A percentile compares a stretch with the other conserved stretches of the same genome.
Conservation (phyloP, 1,284 basidiomycete species). For the Gymnopus androsaceus region DNA sequence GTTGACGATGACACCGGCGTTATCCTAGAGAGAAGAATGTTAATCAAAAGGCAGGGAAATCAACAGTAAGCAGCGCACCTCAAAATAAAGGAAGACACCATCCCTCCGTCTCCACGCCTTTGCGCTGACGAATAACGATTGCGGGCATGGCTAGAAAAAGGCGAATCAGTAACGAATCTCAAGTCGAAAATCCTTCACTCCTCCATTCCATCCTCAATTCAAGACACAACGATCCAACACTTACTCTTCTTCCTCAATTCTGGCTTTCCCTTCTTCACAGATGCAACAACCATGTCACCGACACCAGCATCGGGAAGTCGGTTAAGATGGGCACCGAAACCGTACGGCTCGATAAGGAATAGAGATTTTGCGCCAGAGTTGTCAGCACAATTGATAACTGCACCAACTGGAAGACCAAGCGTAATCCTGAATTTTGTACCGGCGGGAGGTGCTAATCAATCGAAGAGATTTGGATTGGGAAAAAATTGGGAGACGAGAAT, state of each 20-base stretch:
- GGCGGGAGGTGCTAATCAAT: slow-evolving; percentile 37
- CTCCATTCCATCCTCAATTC: background rate
- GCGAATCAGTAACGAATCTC: background rate
- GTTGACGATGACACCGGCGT: slow-evolving; percentile 97
- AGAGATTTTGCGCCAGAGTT: slow-evolving; percentile 99
- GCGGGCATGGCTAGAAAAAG: slow-evolving; percentile 84
- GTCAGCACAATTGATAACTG: slow-evolving; percentile 99
- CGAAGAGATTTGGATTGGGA: background rate
- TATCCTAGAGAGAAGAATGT: slow-evolving; percentile 60
- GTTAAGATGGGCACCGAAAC: slow-evolving; percentile 96
- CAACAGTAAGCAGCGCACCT: slow-evolving; percentile 48
- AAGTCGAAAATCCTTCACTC: background rate
- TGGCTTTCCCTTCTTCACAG: slow-evolving; percentile 99
- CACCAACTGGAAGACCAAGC: slow-evolving; percentile 96
- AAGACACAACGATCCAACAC: slow-evolving; percentile 30
- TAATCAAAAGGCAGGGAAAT: background rate
- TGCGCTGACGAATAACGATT: slow-evolving; percentile 96
- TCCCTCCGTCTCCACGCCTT: slow-evolving; percentile 98
- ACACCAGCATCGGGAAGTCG: slow-evolving; percentile 97
- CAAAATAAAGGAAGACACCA: slow-evolving; percentile 99
- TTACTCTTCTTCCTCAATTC: slow-evolving; percentile 99
- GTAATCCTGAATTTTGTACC: slow-evolving; percentile 99
- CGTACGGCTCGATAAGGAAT: slow-evolving; percentile 88
- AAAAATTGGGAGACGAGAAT: background rate
- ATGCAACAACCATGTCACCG: slow-evolving; percentile 98